A percentile compares a stretch with the other conserved stretches of the same genome.
These are phyloP conservation scores for Lophiotrema nucula DNA, from an alignment of 495 filamentous ascomycete genomes.

Conservation along the genomic window DNA sequence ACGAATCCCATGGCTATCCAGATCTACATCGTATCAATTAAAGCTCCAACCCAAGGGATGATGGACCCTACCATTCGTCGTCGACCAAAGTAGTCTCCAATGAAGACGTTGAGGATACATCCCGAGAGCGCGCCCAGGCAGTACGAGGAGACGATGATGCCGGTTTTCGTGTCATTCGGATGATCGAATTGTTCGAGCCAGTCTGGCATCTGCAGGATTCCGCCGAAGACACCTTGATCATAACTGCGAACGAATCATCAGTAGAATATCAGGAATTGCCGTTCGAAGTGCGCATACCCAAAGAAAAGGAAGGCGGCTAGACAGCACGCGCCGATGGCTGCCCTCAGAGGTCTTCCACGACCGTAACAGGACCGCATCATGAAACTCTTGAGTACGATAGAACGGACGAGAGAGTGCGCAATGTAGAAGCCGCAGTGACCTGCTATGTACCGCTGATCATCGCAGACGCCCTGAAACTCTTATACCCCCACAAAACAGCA, in stretches of 20 bases:
- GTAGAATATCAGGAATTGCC: background rate
- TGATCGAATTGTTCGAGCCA: constrained; percentile 45
- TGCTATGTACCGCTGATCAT: no score
- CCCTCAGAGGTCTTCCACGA: constrained; percentile 17
- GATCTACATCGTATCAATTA: constrained; percentile 14
- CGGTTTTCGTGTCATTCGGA: constrained; percentile 25
- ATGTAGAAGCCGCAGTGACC: no score
- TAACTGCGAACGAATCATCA: constrained; percentile 32
- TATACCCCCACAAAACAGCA: no score
- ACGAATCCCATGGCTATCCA: constrained; percentile 38
- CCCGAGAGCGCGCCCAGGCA: constrained; percentile 36
- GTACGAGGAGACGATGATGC: constrained; percentile 40
- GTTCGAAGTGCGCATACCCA: constrained; percentile 13
- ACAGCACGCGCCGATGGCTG: constrained; percentile 34
- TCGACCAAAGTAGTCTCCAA: constrained; percentile 34
- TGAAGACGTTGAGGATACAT: constrained; percentile 34
- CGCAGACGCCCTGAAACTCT: no score
- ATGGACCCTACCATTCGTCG: constrained; percentile 8
- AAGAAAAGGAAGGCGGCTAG: constrained; percentile 38
- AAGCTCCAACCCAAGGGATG: background rate
- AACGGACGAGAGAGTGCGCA: background rate
- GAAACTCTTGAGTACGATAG: background rate
- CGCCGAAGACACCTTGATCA: constrained; percentile 55
- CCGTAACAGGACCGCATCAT: constrained; percentile 1
- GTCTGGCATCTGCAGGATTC: constrained; percentile 48